A percentile compares a stretch with the other conserved stretches of the same genome.
phyloP scores from a whole-genome alignment of 2,329 filamentous ascomycete species.

The Annulohypoxylon truncatum region DNA sequence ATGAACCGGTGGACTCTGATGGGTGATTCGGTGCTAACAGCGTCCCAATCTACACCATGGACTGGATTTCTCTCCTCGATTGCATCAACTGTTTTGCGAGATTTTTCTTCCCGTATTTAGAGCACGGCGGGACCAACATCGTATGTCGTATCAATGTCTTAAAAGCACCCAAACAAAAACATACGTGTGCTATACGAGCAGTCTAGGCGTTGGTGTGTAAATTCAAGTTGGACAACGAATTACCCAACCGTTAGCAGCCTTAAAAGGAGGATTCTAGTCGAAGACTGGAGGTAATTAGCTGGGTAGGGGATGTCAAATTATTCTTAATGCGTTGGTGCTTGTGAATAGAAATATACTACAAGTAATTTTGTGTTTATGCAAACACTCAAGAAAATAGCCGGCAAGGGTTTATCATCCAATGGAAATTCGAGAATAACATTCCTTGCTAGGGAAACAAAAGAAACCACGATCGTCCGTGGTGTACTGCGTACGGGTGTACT shows the following conservation, averaged over 20 bases:
- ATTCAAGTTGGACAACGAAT: background rate
- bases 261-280: slow-evolving; percentile 5
- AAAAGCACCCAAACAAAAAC: slow-evolving; percentile 2
- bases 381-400: slow-evolving; percentile 24
- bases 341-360: slow-evolving; percentile 10
- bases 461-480: background rate
- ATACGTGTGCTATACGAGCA: background rate
- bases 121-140: background rate
- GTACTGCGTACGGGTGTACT: too few relatives aligned
- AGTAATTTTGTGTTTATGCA: slow-evolving; percentile 34
- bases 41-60: slow-evolving; percentile 8
- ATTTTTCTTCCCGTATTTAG: slow-evolving; percentile 11
- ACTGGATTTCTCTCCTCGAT: slow-evolving; percentile 10
- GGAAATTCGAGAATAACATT: slow-evolving; percentile 20
- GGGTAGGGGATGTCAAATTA: slow-evolving; percentile 9
- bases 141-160: background rate
- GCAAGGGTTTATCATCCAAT: slow-evolving; percentile 22
- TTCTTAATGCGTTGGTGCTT: slow-evolving; percentile 22
- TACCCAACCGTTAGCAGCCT: slow-evolving; percentile 4
- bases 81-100: slow-evolving; percentile 15
- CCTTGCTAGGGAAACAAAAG: slow-evolving; percentile 3
- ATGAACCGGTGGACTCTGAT: slow-evolving; percentile 17
- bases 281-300: slow-evolving; percentile 7
- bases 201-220: background rate
- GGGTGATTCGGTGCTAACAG: slow-evolving; percentile 16